Evolutionary conservation across 1,139 yeast species (phyloP).

Genomic region (Scheffersomyces parashehatae): DNA sequence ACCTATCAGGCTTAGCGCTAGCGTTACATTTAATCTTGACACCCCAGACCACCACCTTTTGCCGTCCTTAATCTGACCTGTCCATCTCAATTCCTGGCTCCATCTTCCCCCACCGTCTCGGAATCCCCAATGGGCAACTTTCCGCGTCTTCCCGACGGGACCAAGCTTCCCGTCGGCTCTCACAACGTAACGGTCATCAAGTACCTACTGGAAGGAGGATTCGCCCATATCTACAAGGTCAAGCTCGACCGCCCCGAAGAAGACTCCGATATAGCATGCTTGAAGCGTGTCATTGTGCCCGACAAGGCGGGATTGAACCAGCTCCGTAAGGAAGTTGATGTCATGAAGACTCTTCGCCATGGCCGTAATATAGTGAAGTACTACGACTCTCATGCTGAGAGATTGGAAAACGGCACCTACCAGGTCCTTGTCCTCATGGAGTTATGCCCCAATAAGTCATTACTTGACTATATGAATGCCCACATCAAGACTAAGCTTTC

Average conservation of each 20-base stretch:
- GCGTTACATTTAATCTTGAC: too few relatives aligned
- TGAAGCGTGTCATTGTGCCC: constrained; percentile 73
- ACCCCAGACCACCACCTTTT: too few relatives aligned
- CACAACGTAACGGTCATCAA: constrained; percentile 38
- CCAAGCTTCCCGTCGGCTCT: constrained; percentile 43
- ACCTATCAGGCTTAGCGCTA: too few relatives aligned
- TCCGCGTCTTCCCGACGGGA: constrained; percentile 42
- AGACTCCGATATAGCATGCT: constrained; percentile 53
- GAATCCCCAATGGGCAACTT: constrained; percentile 19
- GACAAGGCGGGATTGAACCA: constrained; percentile 66
- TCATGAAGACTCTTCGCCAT: constrained; percentile 66
- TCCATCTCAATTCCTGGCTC: too few relatives aligned
- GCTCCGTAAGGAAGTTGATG: constrained; percentile 75
- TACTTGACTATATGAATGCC: constrained; percentile 74
- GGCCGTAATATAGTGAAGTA: constrained; percentile 63
- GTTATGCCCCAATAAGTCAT: constrained; percentile 68
- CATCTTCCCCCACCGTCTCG: too few relatives aligned
- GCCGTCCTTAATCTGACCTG: too few relatives aligned
- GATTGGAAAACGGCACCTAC: constrained; percentile 55
- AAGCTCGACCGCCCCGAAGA: constrained; percentile 43
- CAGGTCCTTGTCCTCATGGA: constrained; percentile 81
- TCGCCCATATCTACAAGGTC: constrained; percentile 61
- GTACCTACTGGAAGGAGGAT: constrained; percentile 51
- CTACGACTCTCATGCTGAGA: constrained; percentile 76
- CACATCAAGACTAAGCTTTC: constrained; percentile 62